Conservation (phyloP, 306 rosid genomes). For the Begonia loranthoides region DNA sequence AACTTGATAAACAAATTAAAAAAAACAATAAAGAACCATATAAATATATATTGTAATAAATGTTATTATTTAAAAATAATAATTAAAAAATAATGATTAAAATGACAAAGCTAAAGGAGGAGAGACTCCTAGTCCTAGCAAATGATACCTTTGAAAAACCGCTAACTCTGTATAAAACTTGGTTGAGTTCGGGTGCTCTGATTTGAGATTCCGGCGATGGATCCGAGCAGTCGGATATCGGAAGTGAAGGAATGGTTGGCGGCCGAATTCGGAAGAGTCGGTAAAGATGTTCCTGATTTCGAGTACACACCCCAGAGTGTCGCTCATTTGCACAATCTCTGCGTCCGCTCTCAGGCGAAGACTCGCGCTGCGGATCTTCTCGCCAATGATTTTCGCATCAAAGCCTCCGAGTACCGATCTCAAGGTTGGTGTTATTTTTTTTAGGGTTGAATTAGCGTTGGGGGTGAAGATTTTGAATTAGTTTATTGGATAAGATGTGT, state of each 20-base stretch:
- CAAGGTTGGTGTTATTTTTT: conserved; percentile 36
- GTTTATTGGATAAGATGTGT: background rate
- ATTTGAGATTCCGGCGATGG: background rate
- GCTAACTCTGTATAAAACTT: no score
- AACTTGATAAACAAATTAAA: no score
- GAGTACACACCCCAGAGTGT: conserved; percentile 79
- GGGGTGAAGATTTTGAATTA: background rate
- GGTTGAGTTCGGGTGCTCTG: no score
- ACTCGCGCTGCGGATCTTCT: conserved; percentile 78
- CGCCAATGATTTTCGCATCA: conserved; percentile 71
- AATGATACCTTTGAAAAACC: no score
- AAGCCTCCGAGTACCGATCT: conserved; percentile 78
- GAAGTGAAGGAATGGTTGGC: conserved; percentile 72
- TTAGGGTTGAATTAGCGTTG: background rate
- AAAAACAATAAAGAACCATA: no score
- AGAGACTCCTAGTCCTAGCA: no score
- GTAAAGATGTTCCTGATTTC: conserved; percentile 68
- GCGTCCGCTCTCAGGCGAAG: conserved; percentile 61
- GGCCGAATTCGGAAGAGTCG: conserved; percentile 58
- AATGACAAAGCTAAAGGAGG: no score
- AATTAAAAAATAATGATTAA: no score
- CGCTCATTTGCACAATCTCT: conserved; percentile 53
- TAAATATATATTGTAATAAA: no score
- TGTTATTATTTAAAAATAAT: no score
- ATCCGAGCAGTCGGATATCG: conserved; percentile 19